These are phyloP conservation scores for Leishmania tropica DNA, from an alignment of 208 protist species.

Conservation along the genomic window DNA sequence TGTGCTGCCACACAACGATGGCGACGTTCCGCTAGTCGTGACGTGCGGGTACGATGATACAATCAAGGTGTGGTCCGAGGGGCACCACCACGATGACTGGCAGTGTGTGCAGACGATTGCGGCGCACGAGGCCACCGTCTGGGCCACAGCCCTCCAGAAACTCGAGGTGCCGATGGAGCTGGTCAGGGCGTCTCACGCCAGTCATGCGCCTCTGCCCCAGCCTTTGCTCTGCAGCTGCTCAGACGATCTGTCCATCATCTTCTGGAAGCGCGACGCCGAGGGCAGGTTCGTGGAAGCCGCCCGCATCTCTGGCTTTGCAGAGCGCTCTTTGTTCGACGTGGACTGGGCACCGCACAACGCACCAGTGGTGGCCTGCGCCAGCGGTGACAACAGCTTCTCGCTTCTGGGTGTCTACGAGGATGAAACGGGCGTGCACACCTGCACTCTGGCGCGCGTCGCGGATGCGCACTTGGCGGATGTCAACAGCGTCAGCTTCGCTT, in stretches of 20 bases:
- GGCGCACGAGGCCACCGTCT: slow-evolving; percentile 85
- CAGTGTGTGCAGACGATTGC: slow-evolving; percentile 77
- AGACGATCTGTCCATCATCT: slow-evolving; percentile 67
- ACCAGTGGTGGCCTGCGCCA: slow-evolving; percentile 70
- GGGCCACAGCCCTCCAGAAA: slow-evolving; percentile 72
- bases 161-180: slow-evolving; percentile 52
- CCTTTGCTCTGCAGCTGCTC: slow-evolving; percentile 78
- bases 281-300: slow-evolving; percentile 43
- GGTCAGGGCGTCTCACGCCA: slow-evolving; percentile 26
- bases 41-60: slow-evolving; percentile 91
- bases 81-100: slow-evolving; percentile 90
- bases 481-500: slow-evolving; percentile 74
- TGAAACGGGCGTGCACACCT: slow-evolving; percentile 33
- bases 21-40: slow-evolving; percentile 68
- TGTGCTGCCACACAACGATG: slow-evolving; percentile 49
- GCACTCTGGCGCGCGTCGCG: slow-evolving; percentile 40
- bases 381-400: slow-evolving; percentile 84
- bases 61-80: slow-evolving; percentile 59
- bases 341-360: slow-evolving; percentile 62
- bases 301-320: slow-evolving; percentile 49
- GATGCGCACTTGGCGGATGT: slow-evolving; percentile 79
- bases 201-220: slow-evolving; percentile 26
- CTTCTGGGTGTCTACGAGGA: slow-evolving; percentile 65
- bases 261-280: slow-evolving; percentile 59
- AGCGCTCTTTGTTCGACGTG: slow-evolving; percentile 75